Evolutionary conservation across 2,329 filamentous ascomycete genomes (phyloP).

Genomic region (Claviceps purpurea): DNA sequence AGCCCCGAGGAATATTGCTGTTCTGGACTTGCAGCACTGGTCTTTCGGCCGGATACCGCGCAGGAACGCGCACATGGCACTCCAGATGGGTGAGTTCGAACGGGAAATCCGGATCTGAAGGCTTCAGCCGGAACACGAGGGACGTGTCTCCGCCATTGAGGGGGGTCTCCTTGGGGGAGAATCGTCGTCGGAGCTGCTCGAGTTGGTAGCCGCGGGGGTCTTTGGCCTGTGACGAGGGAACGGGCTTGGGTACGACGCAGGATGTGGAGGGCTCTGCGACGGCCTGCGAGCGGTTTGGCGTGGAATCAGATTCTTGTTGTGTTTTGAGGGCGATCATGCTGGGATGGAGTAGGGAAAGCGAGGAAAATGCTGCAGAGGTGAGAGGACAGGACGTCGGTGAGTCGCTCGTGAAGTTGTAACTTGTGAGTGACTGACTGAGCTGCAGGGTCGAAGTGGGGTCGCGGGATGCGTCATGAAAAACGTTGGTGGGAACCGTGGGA

Average conservation of each 20-base stretch:
- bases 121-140: conserved; percentile 50
- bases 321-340: conserved; percentile 27
- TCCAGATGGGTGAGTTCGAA: conserved; percentile 59
- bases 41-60: conserved; percentile 42
- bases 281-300: conserved; percentile 29
- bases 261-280: conserved; percentile 29
- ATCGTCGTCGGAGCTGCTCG: conserved; percentile 57
- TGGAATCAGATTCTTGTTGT: conserved; percentile 14
- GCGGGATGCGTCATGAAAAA: no score
- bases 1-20: conserved; percentile 55
- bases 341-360: background rate
- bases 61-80: conserved; percentile 54
- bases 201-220: conserved; percentile 65
- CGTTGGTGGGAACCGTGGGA: no score
- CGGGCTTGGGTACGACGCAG: conserved; percentile 49
- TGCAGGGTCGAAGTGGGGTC: no score
- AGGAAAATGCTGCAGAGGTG: background rate
- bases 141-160: conserved; percentile 36
- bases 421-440: no score
- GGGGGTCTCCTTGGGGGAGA: conserved; percentile 33
- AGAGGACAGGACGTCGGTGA: no score
- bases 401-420: no score
- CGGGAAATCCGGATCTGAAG: conserved; percentile 74
- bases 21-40: conserved; percentile 54
- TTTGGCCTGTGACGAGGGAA: conserved; percentile 48